Evolutionary conservation across 2,329 filamentous ascomycete species (phyloP).

Genomic region (Calonectria pteridis): DNA sequence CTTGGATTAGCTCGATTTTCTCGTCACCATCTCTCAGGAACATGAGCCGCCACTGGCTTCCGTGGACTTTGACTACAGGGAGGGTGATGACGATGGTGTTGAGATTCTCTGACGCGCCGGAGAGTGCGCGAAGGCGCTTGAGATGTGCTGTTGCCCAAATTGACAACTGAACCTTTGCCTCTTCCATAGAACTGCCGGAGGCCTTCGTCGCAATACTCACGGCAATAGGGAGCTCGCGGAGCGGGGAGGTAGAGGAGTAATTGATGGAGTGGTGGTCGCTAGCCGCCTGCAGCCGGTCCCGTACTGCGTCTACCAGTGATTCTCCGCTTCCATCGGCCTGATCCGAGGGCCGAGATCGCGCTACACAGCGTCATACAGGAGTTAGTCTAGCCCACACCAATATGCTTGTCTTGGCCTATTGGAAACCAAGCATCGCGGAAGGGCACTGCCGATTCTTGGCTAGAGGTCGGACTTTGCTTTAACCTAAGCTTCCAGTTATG

Average conservation of each 20-base stretch:
- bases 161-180: slow-evolving; percentile 7
- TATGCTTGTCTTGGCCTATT: too few species aligned
- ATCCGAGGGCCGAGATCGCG: too few species aligned
- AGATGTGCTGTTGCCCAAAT: slow-evolving; percentile 17
- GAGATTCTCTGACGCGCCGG: not conserved
- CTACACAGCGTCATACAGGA: too few species aligned
- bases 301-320: not conserved
- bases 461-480: too few species aligned
- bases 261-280: slow-evolving; percentile 21
- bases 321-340: too few species aligned
- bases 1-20: slow-evolving; percentile 1
- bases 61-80: slow-evolving; percentile 8
- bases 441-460: too few species aligned
- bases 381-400: too few species aligned
- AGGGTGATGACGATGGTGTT: slow-evolving; percentile 4
- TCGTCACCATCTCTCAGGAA: slow-evolving; percentile 10
- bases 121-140: slow-evolving; percentile 13
- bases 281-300: not conserved
- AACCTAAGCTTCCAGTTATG: too few species aligned
- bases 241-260: slow-evolving; percentile 5
- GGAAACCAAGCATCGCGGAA: too few species aligned
- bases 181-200: not conserved
- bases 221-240: slow-evolving; percentile 21
- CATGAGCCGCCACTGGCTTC: slow-evolving; percentile 17
- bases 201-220: slow-evolving; percentile 22